phyloP scores from a whole-genome alignment of 805 yeast species.

The Spathaspora sp. region DNA sequence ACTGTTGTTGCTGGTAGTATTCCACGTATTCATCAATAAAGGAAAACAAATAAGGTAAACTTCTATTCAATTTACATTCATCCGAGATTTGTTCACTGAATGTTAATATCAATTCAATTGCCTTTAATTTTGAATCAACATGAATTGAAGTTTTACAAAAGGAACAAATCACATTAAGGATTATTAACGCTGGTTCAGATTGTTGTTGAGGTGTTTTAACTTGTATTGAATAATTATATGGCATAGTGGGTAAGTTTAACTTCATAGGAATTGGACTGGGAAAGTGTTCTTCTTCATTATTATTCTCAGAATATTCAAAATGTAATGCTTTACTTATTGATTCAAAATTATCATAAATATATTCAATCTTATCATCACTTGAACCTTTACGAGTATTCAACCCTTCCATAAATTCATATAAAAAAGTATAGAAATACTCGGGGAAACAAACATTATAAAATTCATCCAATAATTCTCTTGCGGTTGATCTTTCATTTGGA shows the following conservation, averaged over 20 bases:
- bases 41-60: slow-evolving; percentile 75
- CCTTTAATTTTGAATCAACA: slow-evolving; percentile 59
- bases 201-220: slow-evolving; percentile 5
- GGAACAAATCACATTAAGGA: slow-evolving; percentile 57
- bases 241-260: slow-evolving; percentile 52
- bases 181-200: slow-evolving; percentile 45
- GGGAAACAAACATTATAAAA: slow-evolving; percentile 61
- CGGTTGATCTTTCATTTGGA: slow-evolving; percentile 57
- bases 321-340: slow-evolving; percentile 27
- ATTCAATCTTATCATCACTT: slow-evolving; percentile 50
- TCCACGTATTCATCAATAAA: slow-evolving; percentile 58
- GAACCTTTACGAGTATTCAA: slow-evolving; percentile 19
- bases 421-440: slow-evolving; percentile 58
- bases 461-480: slow-evolving; percentile 48
- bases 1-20: slow-evolving; percentile 5
- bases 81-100: slow-evolving; percentile 76
- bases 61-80: slow-evolving; percentile 80
- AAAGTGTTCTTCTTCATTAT: not conserved
- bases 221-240: slow-evolving; percentile 33
- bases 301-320: slow-evolving; percentile 13
- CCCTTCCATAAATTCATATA: slow-evolving; percentile 59
- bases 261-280: slow-evolving; percentile 12
- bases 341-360: slow-evolving; percentile 57
- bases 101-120: slow-evolving; percentile 72
- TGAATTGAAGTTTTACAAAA: slow-evolving; percentile 57